phyloP scores from a whole-genome alignment of 208 protist genomes.

The Herpetomonas samuelpessoai region DNA sequence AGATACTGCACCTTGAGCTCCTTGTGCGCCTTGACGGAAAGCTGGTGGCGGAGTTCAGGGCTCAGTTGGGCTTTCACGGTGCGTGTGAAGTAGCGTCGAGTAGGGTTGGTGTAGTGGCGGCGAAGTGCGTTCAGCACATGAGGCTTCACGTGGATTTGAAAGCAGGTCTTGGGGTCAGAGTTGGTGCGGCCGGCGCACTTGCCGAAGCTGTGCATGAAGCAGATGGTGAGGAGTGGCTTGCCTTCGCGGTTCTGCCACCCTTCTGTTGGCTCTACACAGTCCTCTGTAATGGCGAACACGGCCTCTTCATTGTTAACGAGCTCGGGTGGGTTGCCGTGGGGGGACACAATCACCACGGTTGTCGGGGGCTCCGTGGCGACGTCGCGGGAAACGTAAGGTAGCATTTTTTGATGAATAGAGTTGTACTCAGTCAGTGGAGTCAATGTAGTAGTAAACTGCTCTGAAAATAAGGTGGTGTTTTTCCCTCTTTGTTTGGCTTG shows the following conservation, averaged over 20 bases:
- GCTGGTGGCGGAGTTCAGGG: constrained; percentile 35
- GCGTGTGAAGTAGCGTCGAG: constrained; percentile 37
- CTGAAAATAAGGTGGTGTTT: too few species aligned
- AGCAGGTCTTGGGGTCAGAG: constrained; percentile 38
- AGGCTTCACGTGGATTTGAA: constrained; percentile 52
- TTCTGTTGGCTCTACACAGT: constrained; percentile 48
- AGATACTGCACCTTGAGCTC: constrained; percentile 61
- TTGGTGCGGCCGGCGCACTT: constrained; percentile 46
- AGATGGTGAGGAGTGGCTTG: constrained; percentile 45
- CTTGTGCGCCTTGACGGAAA: constrained; percentile 38
- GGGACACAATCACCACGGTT: constrained; percentile 38
- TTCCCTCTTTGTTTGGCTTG: too few species aligned
- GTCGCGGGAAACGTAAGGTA: constrained; percentile 46
- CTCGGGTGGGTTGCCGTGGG: constrained; percentile 27
- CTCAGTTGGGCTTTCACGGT: constrained; percentile 46
- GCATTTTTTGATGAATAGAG: too few species aligned
- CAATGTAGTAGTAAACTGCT: too few species aligned
- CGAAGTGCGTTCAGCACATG: constrained; percentile 41
- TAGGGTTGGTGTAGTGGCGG: constrained; percentile 39
- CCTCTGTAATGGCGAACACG: constrained; percentile 45
- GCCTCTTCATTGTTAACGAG: constrained; percentile 28
- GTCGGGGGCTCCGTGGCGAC: constrained; percentile 52
- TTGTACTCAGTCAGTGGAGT: too few species aligned
- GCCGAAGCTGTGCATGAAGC: constrained; percentile 67
- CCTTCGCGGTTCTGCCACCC: constrained; percentile 49